These are phyloP conservation scores for Diutina siamensis DNA, from an alignment of 1,139 yeast genomes.

Conservation along the genomic window DNA sequence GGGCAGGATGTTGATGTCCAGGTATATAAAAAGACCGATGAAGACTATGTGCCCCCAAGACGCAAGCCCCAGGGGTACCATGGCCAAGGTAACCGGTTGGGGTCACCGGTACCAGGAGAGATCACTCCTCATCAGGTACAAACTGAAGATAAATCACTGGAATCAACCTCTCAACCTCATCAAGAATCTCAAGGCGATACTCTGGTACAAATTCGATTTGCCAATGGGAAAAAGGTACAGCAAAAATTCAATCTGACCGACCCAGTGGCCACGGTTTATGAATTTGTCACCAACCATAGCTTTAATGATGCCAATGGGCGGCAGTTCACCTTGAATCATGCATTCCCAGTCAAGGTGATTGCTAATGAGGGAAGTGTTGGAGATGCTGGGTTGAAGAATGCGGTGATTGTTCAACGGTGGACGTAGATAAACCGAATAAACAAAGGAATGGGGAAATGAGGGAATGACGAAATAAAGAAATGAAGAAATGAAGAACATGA, in stretches of 20 bases:
- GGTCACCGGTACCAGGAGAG: conserved; percentile 84
- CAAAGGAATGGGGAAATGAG: too few species aligned
- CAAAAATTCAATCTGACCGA: conserved; percentile 57
- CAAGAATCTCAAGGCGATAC: conserved; percentile 50
- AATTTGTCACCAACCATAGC: conserved; percentile 44
- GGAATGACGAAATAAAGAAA: too few species aligned
- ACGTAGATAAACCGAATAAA: too few species aligned
- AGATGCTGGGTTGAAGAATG: conserved; percentile 68
- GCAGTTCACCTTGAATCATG: conserved; percentile 58
- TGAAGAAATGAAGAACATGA: too few species aligned
- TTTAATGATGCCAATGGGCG: conserved; percentile 28
- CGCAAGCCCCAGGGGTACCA: conserved; percentile 56
- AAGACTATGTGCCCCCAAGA: conserved; percentile 69
- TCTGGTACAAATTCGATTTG: conserved; percentile 71
- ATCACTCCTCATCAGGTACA: too few species aligned
- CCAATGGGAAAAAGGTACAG: conserved; percentile 64
- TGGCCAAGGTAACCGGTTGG: conserved; percentile 83
- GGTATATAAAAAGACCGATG: conserved; percentile 71
- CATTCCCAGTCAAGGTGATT: conserved; percentile 76
- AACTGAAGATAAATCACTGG: conserved; percentile 12
- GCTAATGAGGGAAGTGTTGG: conserved; percentile 48
- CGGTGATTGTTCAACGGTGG: conserved; percentile 92
- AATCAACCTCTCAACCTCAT: conserved; percentile 12
- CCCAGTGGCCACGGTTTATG: conserved; percentile 57
- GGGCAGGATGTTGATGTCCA: conserved; percentile 96